A percentile compares a stretch with the other conserved stretches of the same genome.
Conservation (phyloP, 108 stramenopile genomes). For the Skeletonema tropicum region DNA sequence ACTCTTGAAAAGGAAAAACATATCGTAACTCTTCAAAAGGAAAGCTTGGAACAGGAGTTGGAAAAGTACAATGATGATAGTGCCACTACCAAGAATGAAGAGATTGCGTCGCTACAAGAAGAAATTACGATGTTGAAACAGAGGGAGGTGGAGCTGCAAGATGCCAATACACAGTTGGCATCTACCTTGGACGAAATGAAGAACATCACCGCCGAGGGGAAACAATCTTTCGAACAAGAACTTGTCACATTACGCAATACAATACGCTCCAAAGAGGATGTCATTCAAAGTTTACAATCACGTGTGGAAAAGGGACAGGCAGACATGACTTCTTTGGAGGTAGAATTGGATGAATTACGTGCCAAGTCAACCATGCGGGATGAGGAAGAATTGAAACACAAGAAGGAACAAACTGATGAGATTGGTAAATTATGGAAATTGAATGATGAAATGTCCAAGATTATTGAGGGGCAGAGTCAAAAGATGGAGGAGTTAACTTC, state of each 20-base stretch:
- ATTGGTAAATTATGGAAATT: constrained; percentile 22
- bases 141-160: constrained; percentile 5
- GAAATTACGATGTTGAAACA: constrained; percentile 11
- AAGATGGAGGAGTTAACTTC: constrained; percentile 33
- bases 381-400: constrained; percentile 3
- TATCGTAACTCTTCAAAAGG: constrained; percentile 21
- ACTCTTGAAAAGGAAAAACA: constrained; percentile 25
- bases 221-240: constrained; percentile 27
- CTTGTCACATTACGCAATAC: constrained; percentile 30
- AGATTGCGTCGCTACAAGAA: constrained; percentile 37
- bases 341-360: constrained; percentile 36
- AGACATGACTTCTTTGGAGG: constrained; percentile 43
- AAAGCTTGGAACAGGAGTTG: constrained; percentile 19
- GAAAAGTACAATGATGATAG: constrained; percentile 12
- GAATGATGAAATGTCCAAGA: constrained; percentile 43
- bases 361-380: neutral
- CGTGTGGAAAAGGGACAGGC: constrained; percentile 16
- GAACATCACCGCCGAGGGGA: neutral
- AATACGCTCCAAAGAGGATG: constrained; percentile 38
- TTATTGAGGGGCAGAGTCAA: constrained; percentile 41
- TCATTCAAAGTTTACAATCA: constrained; percentile 39
- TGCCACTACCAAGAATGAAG: constrained; percentile 13
- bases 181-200: constrained; percentile 2
- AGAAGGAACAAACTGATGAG: constrained; percentile 9
- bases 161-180: constrained; percentile 15